phyloP scores from a whole-genome alignment of 2,329 filamentous ascomycete species.

The Tothia fuscella region DNA sequence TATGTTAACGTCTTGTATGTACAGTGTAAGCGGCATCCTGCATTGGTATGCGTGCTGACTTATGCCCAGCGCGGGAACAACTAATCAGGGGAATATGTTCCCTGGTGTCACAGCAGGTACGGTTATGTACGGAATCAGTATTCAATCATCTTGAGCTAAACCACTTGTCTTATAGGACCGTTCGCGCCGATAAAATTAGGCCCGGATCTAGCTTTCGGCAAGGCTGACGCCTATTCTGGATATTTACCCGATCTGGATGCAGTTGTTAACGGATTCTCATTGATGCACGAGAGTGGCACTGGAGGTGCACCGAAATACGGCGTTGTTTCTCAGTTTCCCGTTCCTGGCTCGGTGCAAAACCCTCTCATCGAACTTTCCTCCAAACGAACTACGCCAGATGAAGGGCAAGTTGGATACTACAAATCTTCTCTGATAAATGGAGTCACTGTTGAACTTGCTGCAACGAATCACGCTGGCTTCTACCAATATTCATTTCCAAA shows the following conservation, averaged over 20 bases:
- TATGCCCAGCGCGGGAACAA: constrained; percentile 18
- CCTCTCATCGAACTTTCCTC: constrained; percentile 44
- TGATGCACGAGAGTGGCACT: constrained; percentile 15
- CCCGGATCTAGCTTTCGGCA: constrained; percentile 22
- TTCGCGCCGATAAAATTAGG: constrained; percentile 27
- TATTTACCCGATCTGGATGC: constrained; percentile 19
- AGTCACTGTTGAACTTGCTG: constrained; percentile 46
- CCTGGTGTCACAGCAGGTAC: constrained; percentile 24
- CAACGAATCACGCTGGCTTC: constrained; percentile 44
- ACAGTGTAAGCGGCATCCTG: not conserved
- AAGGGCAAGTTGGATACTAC: constrained; percentile 50
- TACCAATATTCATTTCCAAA: constrained; percentile 48
- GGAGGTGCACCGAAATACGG: constrained; percentile 18
- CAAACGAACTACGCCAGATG: constrained; percentile 37
- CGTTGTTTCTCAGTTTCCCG: constrained; percentile 25
- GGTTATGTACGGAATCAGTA: not conserved
- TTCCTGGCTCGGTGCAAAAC: constrained; percentile 26
- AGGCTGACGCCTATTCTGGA: constrained; percentile 24
- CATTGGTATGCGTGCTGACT: not conserved
- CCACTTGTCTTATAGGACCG: constrained; percentile 15
- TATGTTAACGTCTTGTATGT: constrained; percentile 26
- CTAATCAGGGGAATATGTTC: constrained; percentile 24
- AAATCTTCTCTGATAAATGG: constrained; percentile 41
- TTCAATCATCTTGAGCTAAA: too few species aligned
- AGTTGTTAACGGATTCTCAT: constrained; percentile 23